These are phyloP conservation scores for Fraxinus latifolia DNA, from an alignment of 305 asterid genomes.

Conservation along the genomic window DNA sequence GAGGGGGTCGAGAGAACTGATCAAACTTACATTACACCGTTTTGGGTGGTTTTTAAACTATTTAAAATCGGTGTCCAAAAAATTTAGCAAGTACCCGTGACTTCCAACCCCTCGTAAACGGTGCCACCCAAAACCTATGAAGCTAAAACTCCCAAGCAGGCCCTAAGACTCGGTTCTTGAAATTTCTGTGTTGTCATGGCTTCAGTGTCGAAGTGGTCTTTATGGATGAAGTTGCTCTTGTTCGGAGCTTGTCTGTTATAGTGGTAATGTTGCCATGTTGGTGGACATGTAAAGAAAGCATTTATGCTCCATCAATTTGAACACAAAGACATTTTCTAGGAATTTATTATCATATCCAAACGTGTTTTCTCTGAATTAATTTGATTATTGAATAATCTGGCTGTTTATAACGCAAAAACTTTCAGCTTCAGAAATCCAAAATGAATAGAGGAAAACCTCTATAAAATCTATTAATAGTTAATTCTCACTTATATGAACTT, in stretches of 20 bases:
- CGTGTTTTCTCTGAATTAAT: neutral
- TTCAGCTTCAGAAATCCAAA: slow-evolving; percentile 7
- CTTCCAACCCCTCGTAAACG: too few relatives aligned
- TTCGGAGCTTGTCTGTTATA: neutral
- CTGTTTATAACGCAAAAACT: slow-evolving; percentile 1
- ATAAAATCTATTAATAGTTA: neutral
- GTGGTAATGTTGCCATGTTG: neutral
- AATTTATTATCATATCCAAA: neutral
- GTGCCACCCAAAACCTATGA: too few relatives aligned
- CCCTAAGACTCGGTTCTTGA: neutral
- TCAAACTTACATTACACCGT: too few relatives aligned
- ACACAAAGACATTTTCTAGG: neutral
- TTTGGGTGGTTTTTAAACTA: too few relatives aligned
- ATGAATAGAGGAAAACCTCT: neutral
- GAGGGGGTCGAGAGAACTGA: too few relatives aligned
- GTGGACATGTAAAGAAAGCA: neutral
- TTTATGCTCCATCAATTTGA: neutral
- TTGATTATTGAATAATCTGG: neutral
- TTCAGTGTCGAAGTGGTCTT: neutral
- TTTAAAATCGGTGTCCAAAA: too few relatives aligned
- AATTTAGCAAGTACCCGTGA: too few relatives aligned
- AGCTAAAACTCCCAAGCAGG: too few relatives aligned
- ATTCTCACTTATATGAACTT: neutral
- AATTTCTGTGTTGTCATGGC: neutral
- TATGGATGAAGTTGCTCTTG: neutral